Conservation (phyloP, 2,329 filamentous ascomycete genomes). For the Penicillium oxalicum region DNA sequence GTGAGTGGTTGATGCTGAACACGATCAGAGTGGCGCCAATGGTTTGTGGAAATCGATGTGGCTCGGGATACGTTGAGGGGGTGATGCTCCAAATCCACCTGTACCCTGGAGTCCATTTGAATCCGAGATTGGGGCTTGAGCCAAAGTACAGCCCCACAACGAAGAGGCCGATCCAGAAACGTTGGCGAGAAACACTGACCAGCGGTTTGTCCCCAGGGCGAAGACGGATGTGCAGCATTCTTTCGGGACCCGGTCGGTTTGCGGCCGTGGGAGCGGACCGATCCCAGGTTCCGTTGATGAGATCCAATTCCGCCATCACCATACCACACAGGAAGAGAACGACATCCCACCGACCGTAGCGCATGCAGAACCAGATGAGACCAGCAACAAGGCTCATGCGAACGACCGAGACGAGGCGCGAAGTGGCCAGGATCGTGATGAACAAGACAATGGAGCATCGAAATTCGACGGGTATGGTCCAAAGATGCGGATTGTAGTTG, state of each 20-base stretch:
- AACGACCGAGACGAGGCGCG: constrained; percentile 28
- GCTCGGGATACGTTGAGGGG: constrained; percentile 37
- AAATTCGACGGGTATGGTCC: constrained; percentile 44
- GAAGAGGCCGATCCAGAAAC: constrained; percentile 36
- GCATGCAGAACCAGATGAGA: constrained; percentile 37
- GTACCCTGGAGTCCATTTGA: constrained; percentile 40
- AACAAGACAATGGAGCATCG: constrained; percentile 43
- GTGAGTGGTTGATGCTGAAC: constrained; percentile 38
- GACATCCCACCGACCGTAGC: constrained; percentile 41
- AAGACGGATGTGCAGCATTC: constrained; percentile 15
- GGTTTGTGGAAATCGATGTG: constrained; percentile 42
- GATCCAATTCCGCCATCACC: constrained; percentile 40
- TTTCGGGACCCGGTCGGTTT: constrained; percentile 8
- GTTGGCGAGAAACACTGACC: constrained; percentile 22
- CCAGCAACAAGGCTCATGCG: constrained; percentile 31
- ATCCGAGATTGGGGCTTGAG: constrained; percentile 37
- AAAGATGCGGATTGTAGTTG: constrained; percentile 43
- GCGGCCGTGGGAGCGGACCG: constrained; percentile 3
- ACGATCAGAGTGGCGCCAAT: constrained; percentile 40
- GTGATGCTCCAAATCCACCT: constrained; percentile 35
- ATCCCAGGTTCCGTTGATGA: constrained; percentile 37
- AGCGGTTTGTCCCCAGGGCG: constrained; percentile 10
- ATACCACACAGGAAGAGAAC: constrained; percentile 40
- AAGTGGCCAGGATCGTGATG: constrained; percentile 36
- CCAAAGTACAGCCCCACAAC: constrained; percentile 39